Conservation (phyloP, 208 protist genomes). For the Leptomonas pyrrhocoris region DNA sequence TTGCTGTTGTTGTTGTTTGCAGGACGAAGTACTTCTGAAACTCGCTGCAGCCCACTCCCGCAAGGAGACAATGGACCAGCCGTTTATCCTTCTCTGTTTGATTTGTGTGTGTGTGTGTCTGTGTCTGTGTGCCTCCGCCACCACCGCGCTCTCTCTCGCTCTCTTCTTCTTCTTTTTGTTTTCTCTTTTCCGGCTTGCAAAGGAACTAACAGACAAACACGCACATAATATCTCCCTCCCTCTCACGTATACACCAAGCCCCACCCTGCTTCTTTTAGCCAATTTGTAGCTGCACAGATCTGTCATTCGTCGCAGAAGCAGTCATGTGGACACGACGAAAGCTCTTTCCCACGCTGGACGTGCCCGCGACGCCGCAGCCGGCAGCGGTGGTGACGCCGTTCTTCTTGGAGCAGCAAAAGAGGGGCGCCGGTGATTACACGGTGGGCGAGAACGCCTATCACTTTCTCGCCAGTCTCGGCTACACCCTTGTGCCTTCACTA, state of each 20-base stretch:
- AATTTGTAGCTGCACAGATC: neutral
- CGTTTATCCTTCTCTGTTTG: too few species aligned
- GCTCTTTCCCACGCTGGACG: slow-evolving; percentile 20
- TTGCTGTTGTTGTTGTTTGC: too few species aligned
- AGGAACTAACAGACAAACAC: too few species aligned
- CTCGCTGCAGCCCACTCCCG: too few species aligned
- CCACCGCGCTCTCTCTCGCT: too few species aligned
- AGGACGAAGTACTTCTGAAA: too few species aligned
- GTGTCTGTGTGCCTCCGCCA: neutral
- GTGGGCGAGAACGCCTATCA: slow-evolving; percentile 45
- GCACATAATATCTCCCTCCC: too few species aligned
- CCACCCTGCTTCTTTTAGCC: too few species aligned
- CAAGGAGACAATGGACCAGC: too few species aligned
- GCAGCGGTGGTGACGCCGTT: slow-evolving; percentile 22
- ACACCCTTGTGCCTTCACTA: slow-evolving; percentile 57
- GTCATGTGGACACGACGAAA: slow-evolving; percentile 34
- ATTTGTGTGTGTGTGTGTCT: neutral
- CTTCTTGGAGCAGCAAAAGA: slow-evolving; percentile 13
- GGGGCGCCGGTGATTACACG: slow-evolving; percentile 7
- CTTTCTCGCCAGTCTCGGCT: slow-evolving; percentile 55
- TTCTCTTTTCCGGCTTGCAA: neutral
- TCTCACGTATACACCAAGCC: too few species aligned
- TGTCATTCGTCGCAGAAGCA: neutral
- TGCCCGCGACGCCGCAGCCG: slow-evolving; percentile 9
- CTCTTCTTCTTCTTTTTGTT: slow-evolving; percentile 1